Evolutionary conservation across 306 rosid species (phyloP), one percentile per base, ranked within the genome.

Genomic region (Cicer chorassanicum): DNA sequence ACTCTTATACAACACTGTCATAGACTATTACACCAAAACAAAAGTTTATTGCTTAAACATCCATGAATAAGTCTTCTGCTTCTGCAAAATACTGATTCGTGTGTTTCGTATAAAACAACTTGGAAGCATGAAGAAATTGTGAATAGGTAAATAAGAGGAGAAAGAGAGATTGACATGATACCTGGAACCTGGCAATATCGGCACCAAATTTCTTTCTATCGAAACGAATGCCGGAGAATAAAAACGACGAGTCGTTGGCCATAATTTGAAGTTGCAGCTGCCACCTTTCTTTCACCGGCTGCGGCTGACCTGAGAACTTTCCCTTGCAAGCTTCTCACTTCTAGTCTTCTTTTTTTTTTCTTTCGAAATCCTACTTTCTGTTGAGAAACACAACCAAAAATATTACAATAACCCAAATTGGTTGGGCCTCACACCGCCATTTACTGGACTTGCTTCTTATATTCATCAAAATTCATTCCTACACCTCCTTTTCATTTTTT

Each of bases 201-300:
- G 41, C 2, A 77, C 89, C 82, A 82, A 94, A 94, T 76, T 82
- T 88, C 80, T 83, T 94, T 74, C 87, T 78, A 65, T 94, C 77
- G 62, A 94, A 94, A 70, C 77, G 87, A 74, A 90, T 84, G 66
- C 99, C 97, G 63, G 93, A 44, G 82, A 94, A 94, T 86, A 94
- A 78, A 76, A 87, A 88, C 11, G 96, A 89, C 60, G 96, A 21
- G 72, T 78, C 88, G 65, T 81, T 88, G 6, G 81, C 82, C 99
- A 94, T 94, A 15, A 13, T 57, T 9, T 48, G 49, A 24, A 36
- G 45, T 14, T 53, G 29, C 60, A 53, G 29, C 6, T 15, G 60
- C 57, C 59, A n/a, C 59, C 59, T 11, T 53, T 15, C 59, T 42
- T 57, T 57, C 12, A 21, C 8, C 7, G 11, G 64, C 21, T 57